phyloP scores from a whole-genome alignment of 176 grass and related monocot genomes.

The Phoenix roebelenii region DNA sequence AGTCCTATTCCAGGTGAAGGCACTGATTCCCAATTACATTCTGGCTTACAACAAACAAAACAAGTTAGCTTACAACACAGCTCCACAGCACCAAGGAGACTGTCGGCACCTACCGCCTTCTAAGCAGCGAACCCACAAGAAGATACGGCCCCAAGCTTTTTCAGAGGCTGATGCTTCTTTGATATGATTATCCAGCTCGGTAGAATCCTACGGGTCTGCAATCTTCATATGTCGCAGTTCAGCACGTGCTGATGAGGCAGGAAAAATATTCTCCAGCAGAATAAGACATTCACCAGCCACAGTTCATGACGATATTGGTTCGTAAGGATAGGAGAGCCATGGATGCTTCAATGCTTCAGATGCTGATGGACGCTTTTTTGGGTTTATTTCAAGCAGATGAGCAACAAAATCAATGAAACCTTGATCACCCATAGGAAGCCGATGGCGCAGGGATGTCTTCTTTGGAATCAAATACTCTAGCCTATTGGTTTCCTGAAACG shows the following conservation, averaged over 20 bases:
- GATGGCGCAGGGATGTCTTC: conserved; percentile 75
- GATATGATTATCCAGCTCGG: too few relatives aligned
- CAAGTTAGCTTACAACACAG: background rate
- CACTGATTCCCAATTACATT: background rate
- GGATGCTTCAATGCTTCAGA: conserved; percentile 86
- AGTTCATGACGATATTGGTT: conserved; percentile 90
- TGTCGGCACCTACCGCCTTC: background rate
- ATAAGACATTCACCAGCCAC: background rate
- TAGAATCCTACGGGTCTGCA: background rate
- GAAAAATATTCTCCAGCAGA: background rate
- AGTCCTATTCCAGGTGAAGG: background rate
- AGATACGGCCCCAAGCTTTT: too few relatives aligned
- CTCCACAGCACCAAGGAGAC: background rate
- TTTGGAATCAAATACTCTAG: conserved; percentile 95
- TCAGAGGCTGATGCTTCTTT: too few relatives aligned
- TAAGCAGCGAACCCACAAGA: background rate
- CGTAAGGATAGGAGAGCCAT: conserved; percentile 97
- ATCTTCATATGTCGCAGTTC: background rate
- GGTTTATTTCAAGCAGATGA: conserved; percentile 85
- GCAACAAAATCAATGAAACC: conserved; percentile 89
- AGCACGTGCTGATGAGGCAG: background rate
- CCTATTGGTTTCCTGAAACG: conserved; percentile 75
- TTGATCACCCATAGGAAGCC: conserved; percentile 89
- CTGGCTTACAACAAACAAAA: conserved; percentile 4
- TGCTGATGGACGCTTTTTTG: conserved; percentile 86